Evolutionary conservation across 2,329 filamentous ascomycete genomes (phyloP).

Genomic region (Neurospora sp.): DNA sequence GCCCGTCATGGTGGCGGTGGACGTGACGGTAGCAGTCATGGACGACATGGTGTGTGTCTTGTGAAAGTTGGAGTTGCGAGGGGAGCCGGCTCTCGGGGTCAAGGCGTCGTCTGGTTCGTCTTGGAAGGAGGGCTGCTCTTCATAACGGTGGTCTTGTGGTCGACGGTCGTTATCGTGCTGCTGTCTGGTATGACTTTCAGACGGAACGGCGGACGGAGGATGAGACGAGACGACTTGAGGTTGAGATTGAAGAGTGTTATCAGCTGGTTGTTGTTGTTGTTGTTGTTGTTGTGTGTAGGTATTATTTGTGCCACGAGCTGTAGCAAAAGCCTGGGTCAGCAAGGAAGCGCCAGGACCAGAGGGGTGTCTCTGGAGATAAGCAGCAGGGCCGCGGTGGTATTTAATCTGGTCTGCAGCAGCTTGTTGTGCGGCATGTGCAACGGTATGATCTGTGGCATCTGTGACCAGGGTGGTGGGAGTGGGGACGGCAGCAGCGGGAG

Average conservation of each 20-base stretch:
- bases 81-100: conserved; percentile 24
- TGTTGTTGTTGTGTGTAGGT: conserved; percentile 1
- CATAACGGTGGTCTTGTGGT: conserved; percentile 11
- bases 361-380: conserved; percentile 30
- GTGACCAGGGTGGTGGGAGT: neutral
- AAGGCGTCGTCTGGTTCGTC: conserved; percentile 28
- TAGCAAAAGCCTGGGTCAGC: conserved; percentile 48
- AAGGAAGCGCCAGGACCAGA: conserved; percentile 36
- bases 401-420: conserved; percentile 33
- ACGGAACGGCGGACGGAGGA: neutral
- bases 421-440: conserved; percentile 18
- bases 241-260: conserved; percentile 3
- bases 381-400: conserved; percentile 34
- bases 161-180: conserved; percentile 3
- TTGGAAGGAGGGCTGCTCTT: conserved; percentile 27
- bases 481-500: conserved; percentile 1
- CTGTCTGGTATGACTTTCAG: neutral
- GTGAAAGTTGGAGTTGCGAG: conserved; percentile 17
- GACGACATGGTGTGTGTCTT: conserved; percentile 13
- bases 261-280: neutral
- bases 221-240: neutral
- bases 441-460: conserved; percentile 11
- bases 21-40: conserved; percentile 9
- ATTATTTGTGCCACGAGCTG: conserved; percentile 38
- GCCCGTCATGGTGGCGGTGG: conserved; percentile 10